Base-by-base conservation (phyloP, 1,139 yeast genomes). In the Candida sp. region DNA sequence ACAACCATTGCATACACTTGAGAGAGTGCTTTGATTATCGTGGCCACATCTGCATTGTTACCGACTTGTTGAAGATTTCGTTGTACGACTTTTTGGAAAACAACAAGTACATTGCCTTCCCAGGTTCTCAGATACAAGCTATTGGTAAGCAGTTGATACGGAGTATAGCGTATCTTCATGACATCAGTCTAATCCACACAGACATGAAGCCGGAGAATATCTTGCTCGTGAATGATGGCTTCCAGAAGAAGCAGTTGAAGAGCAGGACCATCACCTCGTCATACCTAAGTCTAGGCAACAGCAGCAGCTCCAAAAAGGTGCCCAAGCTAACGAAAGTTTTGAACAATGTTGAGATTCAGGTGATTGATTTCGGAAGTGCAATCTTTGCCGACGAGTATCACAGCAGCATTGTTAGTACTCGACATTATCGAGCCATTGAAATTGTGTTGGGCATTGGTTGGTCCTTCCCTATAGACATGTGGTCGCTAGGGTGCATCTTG, bases 391-490 rank as follows among this genome's bases (percentile, higher is more conserved):
- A 93, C 67, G 99, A 96, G 70, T 93, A 90, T 66, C 99, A 96
- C 72, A 86, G 41, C 26, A 38, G 41, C 96, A 7, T 85, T 88
- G 35, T 86, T 96, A 27, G 97, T 96, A 8, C 99, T 2, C 79
- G 99, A 50, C 99, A 96, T 69, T 96, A 96, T 69, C 77, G 99
- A 51, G 99, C 99, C 0, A 99, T 99, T 0, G 99, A 96, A 67
- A 92, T 96, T 58, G 93, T 94, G 2, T 72, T 96, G 37, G 98
- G 98, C 1, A 80, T 84, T 34, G 98, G 98, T 37, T 96, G 99
- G 94, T 85, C 91, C 3, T 87, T 80, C 58, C 91, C 93, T 1
- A 94, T 99, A 69, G 99, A 96, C 68, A 76, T 94, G 72, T 96
- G 99, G 99, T 90, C 97, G 1, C 80, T 94, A 50, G 99, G 98